These are phyloP conservation scores for Marasmius tenuissimus DNA, from an alignment of 1,284 basidiomycete genomes.

Conservation along the genomic window DNA sequence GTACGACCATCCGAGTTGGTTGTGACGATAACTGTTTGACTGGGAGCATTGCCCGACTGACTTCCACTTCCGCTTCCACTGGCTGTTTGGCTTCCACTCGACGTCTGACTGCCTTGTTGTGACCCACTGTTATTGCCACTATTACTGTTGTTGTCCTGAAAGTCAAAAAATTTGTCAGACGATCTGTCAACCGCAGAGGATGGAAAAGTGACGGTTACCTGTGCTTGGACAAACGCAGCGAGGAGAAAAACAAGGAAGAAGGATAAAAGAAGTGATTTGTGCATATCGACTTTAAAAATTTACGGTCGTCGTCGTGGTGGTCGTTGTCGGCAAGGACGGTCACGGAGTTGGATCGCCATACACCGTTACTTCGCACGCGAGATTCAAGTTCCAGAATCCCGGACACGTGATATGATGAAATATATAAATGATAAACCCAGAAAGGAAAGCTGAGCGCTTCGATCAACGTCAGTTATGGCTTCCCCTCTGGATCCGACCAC, in stretches of 20 bases:
- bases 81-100: neutral
- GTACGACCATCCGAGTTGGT: slow-evolving; percentile 7
- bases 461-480: neutral
- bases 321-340: neutral
- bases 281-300: neutral
- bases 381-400: too few species aligned
- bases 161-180: neutral
- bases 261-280: neutral
- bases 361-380: neutral
- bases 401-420: neutral
- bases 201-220: neutral
- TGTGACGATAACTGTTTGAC: neutral
- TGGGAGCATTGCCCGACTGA: slow-evolving; percentile 2
- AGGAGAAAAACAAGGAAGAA: slow-evolving; percentile 3
- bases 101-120: neutral
- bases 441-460: neutral
- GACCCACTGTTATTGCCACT: neutral
- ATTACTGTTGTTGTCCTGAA: neutral
- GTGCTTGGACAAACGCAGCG: neutral
- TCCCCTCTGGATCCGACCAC: slow-evolving; percentile 26
- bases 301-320: neutral
- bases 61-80: neutral
- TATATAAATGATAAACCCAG: neutral
- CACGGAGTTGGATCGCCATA: neutral
- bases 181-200: neutral